A percentile compares a stretch with the other conserved stretches of the same genome.
These are phyloP conservation scores for Apiotrichum sp. DNA, from an alignment of 1,284 basidiomycete species.

Conservation along the genomic window DNA sequence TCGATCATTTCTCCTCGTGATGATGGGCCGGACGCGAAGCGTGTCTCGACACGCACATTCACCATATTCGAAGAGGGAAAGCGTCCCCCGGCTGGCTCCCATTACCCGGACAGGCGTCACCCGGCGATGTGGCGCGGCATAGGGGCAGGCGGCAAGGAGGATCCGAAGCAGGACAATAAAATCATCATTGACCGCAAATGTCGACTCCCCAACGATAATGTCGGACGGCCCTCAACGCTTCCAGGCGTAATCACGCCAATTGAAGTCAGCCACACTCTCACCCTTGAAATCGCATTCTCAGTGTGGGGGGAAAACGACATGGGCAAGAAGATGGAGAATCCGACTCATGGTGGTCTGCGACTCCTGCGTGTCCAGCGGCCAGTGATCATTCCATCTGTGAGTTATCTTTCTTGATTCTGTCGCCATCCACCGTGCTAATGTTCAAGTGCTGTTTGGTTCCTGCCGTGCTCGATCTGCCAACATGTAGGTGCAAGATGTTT, in stretches of 20 bases:
- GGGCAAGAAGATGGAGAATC: constrained; percentile 7
- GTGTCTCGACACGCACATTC: constrained; percentile 7
- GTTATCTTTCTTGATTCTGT: background rate
- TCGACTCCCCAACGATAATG: constrained; percentile 21
- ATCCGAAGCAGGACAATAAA: background rate
- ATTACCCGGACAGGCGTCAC: constrained; percentile 1
- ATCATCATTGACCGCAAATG: constrained; percentile 5
- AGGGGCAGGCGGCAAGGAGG: constrained; percentile 5
- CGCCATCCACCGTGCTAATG: no score
- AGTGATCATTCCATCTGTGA: constrained; percentile 22
- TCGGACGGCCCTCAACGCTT: constrained; percentile 20
- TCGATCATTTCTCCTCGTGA: constrained; percentile 23
- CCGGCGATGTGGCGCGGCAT: constrained; percentile 22
- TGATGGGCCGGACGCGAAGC: constrained; percentile 3
- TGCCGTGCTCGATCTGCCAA: constrained; percentile 10
- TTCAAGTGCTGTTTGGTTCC: constrained; percentile 9
- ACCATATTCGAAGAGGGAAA: constrained; percentile 15
- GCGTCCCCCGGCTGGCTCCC: constrained; percentile 10
- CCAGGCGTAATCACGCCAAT: constrained; percentile 31
- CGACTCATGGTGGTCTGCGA: constrained; percentile 24
- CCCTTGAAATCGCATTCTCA: constrained; percentile 31
- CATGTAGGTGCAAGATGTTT: background rate
- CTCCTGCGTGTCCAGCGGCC: constrained; percentile 25
- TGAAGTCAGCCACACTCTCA: constrained; percentile 27
- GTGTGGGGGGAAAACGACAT: constrained; percentile 26